A percentile compares a stretch with the other conserved stretches of the same genome.
Conservation (phyloP, 2,329 filamentous ascomycete genomes). For the Ophiostoma triangulosporum region DNA sequence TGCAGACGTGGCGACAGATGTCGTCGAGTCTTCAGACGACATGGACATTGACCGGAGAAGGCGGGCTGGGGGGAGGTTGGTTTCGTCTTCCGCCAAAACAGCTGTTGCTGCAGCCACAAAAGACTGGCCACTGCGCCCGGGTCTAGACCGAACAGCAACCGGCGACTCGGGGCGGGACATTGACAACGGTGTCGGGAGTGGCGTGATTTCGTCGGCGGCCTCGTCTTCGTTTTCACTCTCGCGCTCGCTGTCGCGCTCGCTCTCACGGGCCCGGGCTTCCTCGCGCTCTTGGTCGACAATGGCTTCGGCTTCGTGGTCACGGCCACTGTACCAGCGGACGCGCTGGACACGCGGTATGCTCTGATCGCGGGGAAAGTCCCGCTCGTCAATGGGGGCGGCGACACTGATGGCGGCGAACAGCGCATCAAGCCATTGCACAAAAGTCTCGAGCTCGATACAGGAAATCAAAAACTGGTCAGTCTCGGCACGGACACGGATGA, state of each 20-base stretch:
- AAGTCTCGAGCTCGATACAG: slow-evolving; percentile 48
- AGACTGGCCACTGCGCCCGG: slow-evolving; percentile 1
- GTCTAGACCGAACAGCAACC: neutral
- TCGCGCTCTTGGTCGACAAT: slow-evolving; percentile 6
- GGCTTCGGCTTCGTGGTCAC: slow-evolving; percentile 18
- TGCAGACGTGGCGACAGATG: neutral
- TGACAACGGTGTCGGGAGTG: neutral
- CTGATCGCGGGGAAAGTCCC: slow-evolving; percentile 48
- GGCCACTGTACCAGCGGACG: slow-evolving; percentile 35
- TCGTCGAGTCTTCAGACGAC: neutral
- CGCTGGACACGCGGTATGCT: slow-evolving; percentile 45
- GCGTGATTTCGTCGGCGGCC: neutral
- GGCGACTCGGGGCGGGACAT: slow-evolving; percentile 3
- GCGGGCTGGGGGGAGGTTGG: neutral
- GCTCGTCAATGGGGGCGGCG: slow-evolving; percentile 55
- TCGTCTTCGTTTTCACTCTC: slow-evolving; percentile 3
- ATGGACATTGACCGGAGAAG: neutral
- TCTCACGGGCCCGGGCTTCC: slow-evolving; percentile 2
- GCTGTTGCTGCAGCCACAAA: slow-evolving; percentile 1
- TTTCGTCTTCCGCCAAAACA: slow-evolving; percentile 1
- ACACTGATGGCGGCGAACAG: slow-evolving; percentile 64
- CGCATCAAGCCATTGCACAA: slow-evolving; percentile 55
- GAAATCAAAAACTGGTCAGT: slow-evolving; percentile 61
- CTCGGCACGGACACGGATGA: slow-evolving; percentile 59
- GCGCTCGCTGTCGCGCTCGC: slow-evolving; percentile 1